Evolutionary conservation across 2,329 filamentous ascomycete species (phyloP).

Genomic region (Drechslera avenae): DNA sequence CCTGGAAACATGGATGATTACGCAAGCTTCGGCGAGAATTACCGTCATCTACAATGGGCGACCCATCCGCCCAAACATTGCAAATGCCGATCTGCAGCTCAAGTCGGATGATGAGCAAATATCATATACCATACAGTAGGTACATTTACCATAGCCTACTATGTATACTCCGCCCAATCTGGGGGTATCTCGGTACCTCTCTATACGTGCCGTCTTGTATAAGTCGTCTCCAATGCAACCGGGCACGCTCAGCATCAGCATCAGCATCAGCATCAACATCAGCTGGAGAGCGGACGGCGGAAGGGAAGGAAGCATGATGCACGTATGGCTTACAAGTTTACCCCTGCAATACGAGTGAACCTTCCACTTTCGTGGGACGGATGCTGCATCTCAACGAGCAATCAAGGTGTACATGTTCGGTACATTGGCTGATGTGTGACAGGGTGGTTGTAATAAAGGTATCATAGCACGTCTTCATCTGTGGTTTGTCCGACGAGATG

Average conservation of each 20-base stretch:
- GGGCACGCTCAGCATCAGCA: too few relatives aligned
- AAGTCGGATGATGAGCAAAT: too few relatives aligned
- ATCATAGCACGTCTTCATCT: conserved; percentile 20
- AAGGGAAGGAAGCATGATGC: not conserved
- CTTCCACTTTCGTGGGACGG: not conserved
- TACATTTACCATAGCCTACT: not conserved
- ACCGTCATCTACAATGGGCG: not conserved
- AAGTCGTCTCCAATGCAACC: not conserved
- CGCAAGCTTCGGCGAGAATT: not conserved
- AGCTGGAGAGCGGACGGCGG: not conserved
- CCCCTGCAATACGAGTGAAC: not conserved
- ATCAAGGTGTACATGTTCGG: not conserved
- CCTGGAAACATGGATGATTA: not conserved
- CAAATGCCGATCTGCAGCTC: too few relatives aligned
- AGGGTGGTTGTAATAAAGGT: conserved; percentile 17
- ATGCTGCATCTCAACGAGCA: conserved; percentile 1
- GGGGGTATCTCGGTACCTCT: not conserved
- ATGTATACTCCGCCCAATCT: not conserved
- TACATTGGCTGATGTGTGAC: conserved; percentile 1
- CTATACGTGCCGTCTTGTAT: not conserved
- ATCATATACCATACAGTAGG: too few relatives aligned
- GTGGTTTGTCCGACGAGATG: conserved; percentile 11
- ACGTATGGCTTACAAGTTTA: not conserved
- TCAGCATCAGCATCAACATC: too few relatives aligned
- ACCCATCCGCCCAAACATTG: too few relatives aligned